These are phyloP conservation scores for Perilla frutescens DNA, from an alignment of 257 asterid species.

Conservation along the genomic window DNA sequence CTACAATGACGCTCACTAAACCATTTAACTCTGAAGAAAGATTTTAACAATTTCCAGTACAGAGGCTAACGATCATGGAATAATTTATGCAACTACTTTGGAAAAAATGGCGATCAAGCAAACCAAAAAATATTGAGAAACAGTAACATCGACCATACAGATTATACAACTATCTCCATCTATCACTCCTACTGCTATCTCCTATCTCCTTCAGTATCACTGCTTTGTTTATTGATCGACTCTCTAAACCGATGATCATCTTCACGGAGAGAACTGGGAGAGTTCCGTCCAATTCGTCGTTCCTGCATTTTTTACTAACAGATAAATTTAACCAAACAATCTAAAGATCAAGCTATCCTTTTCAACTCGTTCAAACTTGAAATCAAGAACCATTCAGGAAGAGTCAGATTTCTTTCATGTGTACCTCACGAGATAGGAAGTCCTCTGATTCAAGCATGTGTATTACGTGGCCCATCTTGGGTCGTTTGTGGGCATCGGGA, in stretches of 20 bases:
- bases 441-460: constrained; percentile 97
- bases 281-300: constrained; percentile 50
- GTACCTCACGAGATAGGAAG: constrained; percentile 71
- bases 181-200: constrained; percentile 51
- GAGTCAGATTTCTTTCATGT: constrained; percentile 28
- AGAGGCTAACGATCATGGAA: constrained; percentile 24
- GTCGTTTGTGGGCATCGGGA: constrained; percentile 95
- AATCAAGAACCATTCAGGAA: neutral
- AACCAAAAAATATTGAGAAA: constrained; percentile 13
- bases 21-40: constrained; percentile 7
- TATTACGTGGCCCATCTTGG: constrained; percentile 89
- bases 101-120: constrained; percentile 30
- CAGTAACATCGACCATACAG: constrained; percentile 6
- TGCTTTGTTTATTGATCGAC: constrained; percentile 39
- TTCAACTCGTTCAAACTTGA: neutral
- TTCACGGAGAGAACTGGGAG: constrained; percentile 55
- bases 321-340: neutral
- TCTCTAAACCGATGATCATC: constrained; percentile 45
- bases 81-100: constrained; percentile 22
- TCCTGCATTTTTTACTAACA: constrained; percentile 53
- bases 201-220: constrained; percentile 56
- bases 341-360: neutral
- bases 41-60: constrained; percentile 28
- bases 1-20: neutral
- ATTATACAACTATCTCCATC: constrained; percentile 48